Evolutionary conservation across 1,284 basidiomycete species (phyloP), one percentile per base, ranked within the genome.

Genomic region (Cystobasidiaceae sp.): DNA sequence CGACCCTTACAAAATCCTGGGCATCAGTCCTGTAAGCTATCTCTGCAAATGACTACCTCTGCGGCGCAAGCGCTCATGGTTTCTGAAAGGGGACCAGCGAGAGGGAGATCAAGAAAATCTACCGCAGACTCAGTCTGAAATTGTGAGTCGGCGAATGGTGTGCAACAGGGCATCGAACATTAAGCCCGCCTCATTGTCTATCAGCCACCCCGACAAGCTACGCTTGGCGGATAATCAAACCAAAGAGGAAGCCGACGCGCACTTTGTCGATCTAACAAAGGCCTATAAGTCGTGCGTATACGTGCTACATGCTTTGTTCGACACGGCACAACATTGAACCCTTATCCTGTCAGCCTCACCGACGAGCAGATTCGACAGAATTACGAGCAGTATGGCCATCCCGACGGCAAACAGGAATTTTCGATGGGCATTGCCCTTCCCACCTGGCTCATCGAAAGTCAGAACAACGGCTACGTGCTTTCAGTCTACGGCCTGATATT

Each of bases 211-310:
- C 0, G 96, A 99, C 82, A 98, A 98, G 81, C 87, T 96, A 67
- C 88, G 86, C 74, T 83, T 90, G 7, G 82, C 83, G 0, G 83
- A 81, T 1, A 93, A 97, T 74, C 82, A 93, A 73, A 97, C 94
- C 0, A 82, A 88, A 63, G 94, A 97, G 73, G 82, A 86, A n/a
- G 91, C 90, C 34, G 89, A 91, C 72, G 82, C 86, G 55, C 85
- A 87, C 70, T 99, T 94, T 76, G 90, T 98, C 41, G 85, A 91
- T 50, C 80, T 99, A 45, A 98, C 96, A 25, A 99, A 98, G 78
- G 96, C 96, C 0, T 99, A 99, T 81, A 99, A 99, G 82, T 78
- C 94, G 84, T 90, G n/a, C n/a, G n/a, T n/a, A n/a, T n/a, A n/a
- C n/a, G n/a, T n/a, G n/a, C n/a, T n/a, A n/a, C n/a, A n/a, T n/a